Conservation (phyloP, 257 asterid species). For the Solanum lycopersicoides region DNA sequence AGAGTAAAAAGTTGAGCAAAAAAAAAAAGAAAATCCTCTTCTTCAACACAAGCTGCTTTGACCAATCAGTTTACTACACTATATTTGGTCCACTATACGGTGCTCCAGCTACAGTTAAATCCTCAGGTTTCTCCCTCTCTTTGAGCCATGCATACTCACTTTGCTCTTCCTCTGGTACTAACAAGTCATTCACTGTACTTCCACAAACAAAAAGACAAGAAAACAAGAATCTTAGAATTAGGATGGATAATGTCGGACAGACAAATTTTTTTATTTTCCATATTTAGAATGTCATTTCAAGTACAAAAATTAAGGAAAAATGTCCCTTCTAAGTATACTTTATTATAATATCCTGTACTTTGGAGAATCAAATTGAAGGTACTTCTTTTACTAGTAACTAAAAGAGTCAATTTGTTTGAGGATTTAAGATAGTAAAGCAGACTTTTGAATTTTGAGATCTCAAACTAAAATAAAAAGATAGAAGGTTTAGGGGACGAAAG, state of each 20-base stretch:
- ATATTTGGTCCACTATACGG: constrained; percentile 63
- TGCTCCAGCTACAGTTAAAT: constrained; percentile 35
- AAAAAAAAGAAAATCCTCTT: neutral
- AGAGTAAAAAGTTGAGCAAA: neutral
- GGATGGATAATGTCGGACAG: neutral
- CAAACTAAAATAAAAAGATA: no score
- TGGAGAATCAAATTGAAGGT: neutral
- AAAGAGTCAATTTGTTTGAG: no score
- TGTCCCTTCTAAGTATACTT: neutral
- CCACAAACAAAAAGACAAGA: neutral
- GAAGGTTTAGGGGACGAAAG: no score
- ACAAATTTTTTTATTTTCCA: no score
- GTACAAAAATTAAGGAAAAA: neutral
- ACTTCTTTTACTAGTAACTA: neutral
- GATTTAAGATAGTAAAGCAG: no score
- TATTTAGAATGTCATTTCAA: neutral
- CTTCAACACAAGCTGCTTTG: neutral
- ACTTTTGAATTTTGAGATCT: neutral
- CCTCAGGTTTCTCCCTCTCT: constrained; percentile 71
- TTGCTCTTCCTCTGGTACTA: constrained; percentile 14
- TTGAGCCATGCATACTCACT: constrained; percentile 58
- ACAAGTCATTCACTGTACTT: constrained; percentile 19
- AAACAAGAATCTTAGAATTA: neutral
- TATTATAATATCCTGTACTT: neutral
- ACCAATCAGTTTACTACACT: constrained; percentile 11